These are phyloP conservation scores for Russula virescens DNA, from an alignment of 768 basidiomycete genomes.

Conservation along the genomic window DNA sequence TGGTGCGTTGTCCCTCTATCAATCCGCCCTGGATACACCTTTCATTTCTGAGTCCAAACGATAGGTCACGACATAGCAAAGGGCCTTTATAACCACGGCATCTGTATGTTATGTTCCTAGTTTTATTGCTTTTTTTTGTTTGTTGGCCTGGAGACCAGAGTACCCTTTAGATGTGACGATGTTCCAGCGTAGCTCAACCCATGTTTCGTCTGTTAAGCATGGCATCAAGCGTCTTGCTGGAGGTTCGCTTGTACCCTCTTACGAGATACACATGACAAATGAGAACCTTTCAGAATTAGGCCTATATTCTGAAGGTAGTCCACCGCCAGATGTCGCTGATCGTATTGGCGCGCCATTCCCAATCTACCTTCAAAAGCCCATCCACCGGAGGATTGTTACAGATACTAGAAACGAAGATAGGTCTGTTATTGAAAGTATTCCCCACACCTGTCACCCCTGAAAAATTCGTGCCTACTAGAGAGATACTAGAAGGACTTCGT, in stretches of 20 bases:
- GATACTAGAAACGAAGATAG: conserved; percentile 51
- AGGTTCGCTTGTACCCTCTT: background rate
- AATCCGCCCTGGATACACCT: background rate
- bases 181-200: conserved; percentile 35
- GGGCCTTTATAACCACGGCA: conserved; percentile 29
- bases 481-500: conserved; percentile 47
- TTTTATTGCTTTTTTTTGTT: background rate
- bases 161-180: conserved; percentile 24
- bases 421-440: conserved; percentile 21
- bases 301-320: conserved; percentile 19
- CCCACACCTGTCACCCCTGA: background rate
- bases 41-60: background rate
- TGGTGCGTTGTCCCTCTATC: conserved; percentile 1
- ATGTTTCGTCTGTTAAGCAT: conserved; percentile 31
- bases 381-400: conserved; percentile 36
- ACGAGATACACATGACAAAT: background rate
- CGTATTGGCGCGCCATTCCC: conserved; percentile 43
- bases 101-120: conserved; percentile 21
- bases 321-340: conserved; percentile 45
- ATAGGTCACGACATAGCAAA: conserved; percentile 33
- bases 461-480: conserved; percentile 29
- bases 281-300: conserved; percentile 5
- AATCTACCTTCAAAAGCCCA: conserved; percentile 19
- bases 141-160: background rate
- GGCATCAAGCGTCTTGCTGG: conserved; percentile 22